Evolutionary conservation across 345 rosid genomes (phyloP).

Genomic region (Acer yangbiense): DNA sequence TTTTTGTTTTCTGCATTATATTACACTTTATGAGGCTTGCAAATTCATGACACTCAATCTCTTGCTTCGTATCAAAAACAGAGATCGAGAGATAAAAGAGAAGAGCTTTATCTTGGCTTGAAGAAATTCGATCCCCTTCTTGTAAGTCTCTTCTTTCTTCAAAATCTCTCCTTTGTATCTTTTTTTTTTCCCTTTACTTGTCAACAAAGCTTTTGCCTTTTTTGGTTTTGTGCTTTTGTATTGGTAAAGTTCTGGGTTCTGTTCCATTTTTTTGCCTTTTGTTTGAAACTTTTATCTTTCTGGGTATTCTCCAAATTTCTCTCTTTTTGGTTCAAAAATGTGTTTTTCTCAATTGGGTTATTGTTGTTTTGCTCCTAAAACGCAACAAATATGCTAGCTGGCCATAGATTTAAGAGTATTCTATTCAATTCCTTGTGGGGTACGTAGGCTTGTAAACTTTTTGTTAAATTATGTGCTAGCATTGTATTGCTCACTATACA

Average conservation of each 20-base stretch:
- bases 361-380: conserved; percentile 12
- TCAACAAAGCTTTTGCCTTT: conserved; percentile 14
- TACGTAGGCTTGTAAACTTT: background rate
- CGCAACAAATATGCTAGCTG: background rate
- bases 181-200: conserved; percentile 14
- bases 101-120: conserved; percentile 52
- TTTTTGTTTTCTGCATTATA: background rate
- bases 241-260: conserved; percentile 38
- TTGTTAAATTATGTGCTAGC: background rate
- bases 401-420: background rate
- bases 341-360: conserved; percentile 34
- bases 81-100: conserved; percentile 22
- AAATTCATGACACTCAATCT: conserved; percentile 43
- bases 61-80: conserved; percentile 44
- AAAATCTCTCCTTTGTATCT: conserved; percentile 20
- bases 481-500: background rate
- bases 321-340: conserved; percentile 6
- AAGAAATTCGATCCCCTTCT: conserved; percentile 56
- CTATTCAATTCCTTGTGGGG: background rate
- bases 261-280: conserved; percentile 11
- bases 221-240: background rate
- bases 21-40: conserved; percentile 15
- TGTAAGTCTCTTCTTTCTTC: conserved; percentile 60
- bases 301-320: conserved; percentile 14
- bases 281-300: conserved; percentile 11